Evolutionary conservation across 257 asterid species (phyloP), one percentile per base, ranked within the genome.

Genomic region (Apocynum venetum): DNA sequence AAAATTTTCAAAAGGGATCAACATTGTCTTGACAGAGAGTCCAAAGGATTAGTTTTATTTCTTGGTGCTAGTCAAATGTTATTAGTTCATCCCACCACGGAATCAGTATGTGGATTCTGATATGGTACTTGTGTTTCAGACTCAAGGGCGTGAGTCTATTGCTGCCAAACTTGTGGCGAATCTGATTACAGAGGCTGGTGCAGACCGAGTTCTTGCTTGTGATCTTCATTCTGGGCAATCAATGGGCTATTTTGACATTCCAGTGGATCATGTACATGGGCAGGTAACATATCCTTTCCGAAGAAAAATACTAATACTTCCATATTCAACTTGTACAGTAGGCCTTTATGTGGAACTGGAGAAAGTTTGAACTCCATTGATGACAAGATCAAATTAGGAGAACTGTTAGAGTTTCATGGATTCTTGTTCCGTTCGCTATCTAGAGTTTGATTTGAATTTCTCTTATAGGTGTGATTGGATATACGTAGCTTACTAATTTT

Each of bases 171-270:
- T 91, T 81, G 95, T 91, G 72, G 95, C 97, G 36, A 91, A 91
- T 85, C 72, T 87, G 82, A 89, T 91, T 61, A 91, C 97, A 55
- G 90, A 86, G 81, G 95, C 97, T 59, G 97, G 97, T 79, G 97
- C 95, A 46, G 89, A 91, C 85, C 86, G 97, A 71, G 93, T 91
- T 74, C 83, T 91, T 64, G 93, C 88, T 17, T 89, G 97, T 75
- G 97, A 91, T 80, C 95, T 91, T 79, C 97, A 91, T 82, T 89
- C 95, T 75, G 97, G 97, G 61, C 97, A 91, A 86, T 89, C 97
- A 67, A 89, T 91, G 87, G 97, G 97, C 35, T 91, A 91, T 80
- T 91, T 91, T 80, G 97, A 91, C 80, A 91, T 91, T 76, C 95
- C 97, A 74, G 97, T 91, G 78, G 97, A 91, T 77, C 97, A 91